Percentiles rank a stretch among this genome's conserved stretches.
phyloP scores from a whole-genome alignment of 805 yeast species.

The Yueomyces sinensis region DNA sequence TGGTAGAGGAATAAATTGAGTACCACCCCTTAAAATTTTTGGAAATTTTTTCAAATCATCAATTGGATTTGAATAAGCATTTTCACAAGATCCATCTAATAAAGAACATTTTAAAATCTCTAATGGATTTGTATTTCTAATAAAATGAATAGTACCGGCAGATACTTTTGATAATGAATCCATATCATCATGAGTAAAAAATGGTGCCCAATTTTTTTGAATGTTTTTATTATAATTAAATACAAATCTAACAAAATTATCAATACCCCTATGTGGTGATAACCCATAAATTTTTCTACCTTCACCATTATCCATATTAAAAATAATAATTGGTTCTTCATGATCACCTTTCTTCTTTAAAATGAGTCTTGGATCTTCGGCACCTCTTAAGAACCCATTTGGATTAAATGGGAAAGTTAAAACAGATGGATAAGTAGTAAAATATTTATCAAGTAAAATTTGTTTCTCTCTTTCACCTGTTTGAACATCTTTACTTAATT shows the following conservation, averaged over 20 bases:
- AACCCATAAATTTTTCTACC: slow-evolving; percentile 1
- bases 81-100: slow-evolving; percentile 6
- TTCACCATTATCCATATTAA: slow-evolving; percentile 3
- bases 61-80: slow-evolving; percentile 3
- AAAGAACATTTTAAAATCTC: slow-evolving; percentile 7
- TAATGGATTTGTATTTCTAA: slow-evolving; percentile 5
- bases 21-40: slow-evolving; percentile 6
- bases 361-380: slow-evolving; percentile 8
- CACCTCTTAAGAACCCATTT: too few relatives aligned
- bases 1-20: slow-evolving; percentile 5
- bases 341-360: slow-evolving; percentile 2
- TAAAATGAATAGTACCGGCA: slow-evolving; percentile 5
- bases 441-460: slow-evolving; percentile 3
- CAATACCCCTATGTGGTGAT: slow-evolving; percentile 4
- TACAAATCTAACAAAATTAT: slow-evolving; percentile 1
- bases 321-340: slow-evolving; percentile 6
- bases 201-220: slow-evolving; percentile 8
- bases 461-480: slow-evolving; percentile 2
- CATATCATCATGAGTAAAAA: slow-evolving; percentile 3
- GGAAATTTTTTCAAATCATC: slow-evolving; percentile 1
- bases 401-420: slow-evolving; percentile 4
- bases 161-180: too few relatives aligned
- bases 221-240: not conserved
- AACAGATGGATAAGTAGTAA: slow-evolving; percentile 6
- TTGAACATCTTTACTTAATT: slow-evolving; percentile 7